Percentiles rank a stretch among this genome's conserved stretches.
Evolutionary conservation across 2,329 filamentous ascomycete species (phyloP).

Genomic region (Aspergillus niger): DNA sequence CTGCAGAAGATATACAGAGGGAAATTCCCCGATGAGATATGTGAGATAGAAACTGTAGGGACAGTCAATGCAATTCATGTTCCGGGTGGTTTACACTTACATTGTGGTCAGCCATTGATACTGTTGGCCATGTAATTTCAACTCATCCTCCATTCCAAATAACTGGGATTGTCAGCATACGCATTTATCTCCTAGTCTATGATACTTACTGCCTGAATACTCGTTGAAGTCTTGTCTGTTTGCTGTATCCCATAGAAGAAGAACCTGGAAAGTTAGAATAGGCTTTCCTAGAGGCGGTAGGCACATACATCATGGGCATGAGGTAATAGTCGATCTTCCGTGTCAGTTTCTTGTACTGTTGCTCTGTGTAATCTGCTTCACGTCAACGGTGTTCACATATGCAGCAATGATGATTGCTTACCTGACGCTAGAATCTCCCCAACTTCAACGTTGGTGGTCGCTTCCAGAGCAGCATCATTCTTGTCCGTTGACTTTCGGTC

Average conservation of each 20-base stretch:
- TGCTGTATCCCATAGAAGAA: slow-evolving; percentile 3
- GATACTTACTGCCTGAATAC: not conserved
- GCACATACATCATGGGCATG: not conserved
- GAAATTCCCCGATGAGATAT: not conserved
- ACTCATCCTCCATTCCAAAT: not conserved
- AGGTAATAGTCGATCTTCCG: not conserved
- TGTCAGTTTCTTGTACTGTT: not conserved
- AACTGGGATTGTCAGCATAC: not conserved
- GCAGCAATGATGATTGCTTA: too few species aligned
- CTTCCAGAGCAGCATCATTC: not conserved
- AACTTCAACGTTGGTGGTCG: not conserved
- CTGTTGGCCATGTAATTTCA: not conserved
- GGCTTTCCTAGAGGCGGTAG: too few species aligned
- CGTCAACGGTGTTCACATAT: too few species aligned
- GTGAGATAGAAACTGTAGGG: not conserved
- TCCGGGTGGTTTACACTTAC: not conserved
- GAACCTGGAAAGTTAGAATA: not conserved
- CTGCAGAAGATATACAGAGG: not conserved
- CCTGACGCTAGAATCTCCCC: too few species aligned
- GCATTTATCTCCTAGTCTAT: not conserved
- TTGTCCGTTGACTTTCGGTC: not conserved
- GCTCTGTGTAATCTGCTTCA: not conserved
- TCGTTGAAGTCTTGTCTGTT: not conserved
- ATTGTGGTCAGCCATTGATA: not conserved
- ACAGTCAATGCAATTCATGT: too few species aligned